Evolutionary conservation across 1,284 basidiomycete species (phyloP).

Genomic region (Pseudomicrostroma phylloplanum): DNA sequence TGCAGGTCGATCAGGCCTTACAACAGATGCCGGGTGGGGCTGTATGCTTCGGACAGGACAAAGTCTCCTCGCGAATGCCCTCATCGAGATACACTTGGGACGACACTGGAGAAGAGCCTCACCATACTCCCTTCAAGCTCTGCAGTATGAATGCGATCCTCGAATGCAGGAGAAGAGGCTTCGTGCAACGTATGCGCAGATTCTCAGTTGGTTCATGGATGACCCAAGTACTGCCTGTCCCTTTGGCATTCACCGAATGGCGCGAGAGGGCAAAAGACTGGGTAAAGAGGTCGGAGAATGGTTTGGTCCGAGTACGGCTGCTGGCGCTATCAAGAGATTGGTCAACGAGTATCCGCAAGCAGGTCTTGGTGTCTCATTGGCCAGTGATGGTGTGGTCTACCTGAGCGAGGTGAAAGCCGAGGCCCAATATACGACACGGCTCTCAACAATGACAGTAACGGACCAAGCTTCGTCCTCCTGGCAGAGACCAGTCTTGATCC

Average conservation of each 20-base stretch:
- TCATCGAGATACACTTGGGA: constrained; percentile 75
- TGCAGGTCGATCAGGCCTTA: constrained; percentile 60
- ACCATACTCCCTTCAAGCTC: constrained; percentile 12
- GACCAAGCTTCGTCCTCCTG: constrained; percentile 53
- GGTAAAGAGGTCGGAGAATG: constrained; percentile 94
- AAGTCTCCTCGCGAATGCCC: constrained; percentile 79
- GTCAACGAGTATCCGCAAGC: constrained; percentile 74
- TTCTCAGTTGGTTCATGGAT: constrained; percentile 91
- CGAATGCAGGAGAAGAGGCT: not conserved
- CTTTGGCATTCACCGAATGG: constrained; percentile 94
- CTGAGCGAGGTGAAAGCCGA: constrained; percentile 78
- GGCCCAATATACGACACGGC: constrained; percentile 51
- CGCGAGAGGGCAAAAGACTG: constrained; percentile 83
- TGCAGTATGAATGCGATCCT: not conserved
- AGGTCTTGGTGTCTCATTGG: constrained; percentile 73
- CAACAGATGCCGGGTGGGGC: constrained; percentile 93
- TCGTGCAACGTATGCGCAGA: constrained; percentile 66
- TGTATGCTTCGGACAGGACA: constrained; percentile 96
- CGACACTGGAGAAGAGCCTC: constrained; percentile 30
- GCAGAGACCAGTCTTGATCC: constrained; percentile 78
- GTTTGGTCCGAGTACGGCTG: constrained; percentile 95
- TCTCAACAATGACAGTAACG: not conserved
- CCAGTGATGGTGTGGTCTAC: constrained; percentile 76
- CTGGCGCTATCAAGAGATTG: constrained; percentile 75
- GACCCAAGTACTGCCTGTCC: constrained; percentile 79